These are phyloP conservation scores for Ascochyta rabiei DNA, from an alignment of 2,329 filamentous ascomycete genomes.

Conservation along the genomic window DNA sequence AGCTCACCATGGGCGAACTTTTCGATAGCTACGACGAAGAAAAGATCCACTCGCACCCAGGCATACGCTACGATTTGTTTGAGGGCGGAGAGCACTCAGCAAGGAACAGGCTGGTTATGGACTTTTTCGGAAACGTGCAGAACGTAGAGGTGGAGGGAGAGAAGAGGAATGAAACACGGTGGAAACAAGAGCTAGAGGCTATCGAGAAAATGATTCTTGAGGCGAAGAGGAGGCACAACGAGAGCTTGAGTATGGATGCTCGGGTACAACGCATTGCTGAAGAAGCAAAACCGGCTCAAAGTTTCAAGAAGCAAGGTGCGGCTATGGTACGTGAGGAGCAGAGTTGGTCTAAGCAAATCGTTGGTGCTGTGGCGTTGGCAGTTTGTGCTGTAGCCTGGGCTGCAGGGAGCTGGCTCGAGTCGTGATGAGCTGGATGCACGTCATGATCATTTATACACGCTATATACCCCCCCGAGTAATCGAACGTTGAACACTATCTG, in stretches of 20 bases:
- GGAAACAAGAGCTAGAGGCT: slow-evolving; percentile 75
- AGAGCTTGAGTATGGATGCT: slow-evolving; percentile 29
- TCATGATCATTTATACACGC: background rate
- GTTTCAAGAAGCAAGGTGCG: slow-evolving; percentile 38
- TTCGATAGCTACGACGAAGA: slow-evolving; percentile 96
- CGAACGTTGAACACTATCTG: background rate
- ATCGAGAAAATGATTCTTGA: slow-evolving; percentile 68
- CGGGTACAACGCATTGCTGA: slow-evolving; percentile 32
- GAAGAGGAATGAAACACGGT: slow-evolving; percentile 50
- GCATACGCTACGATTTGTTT: slow-evolving; percentile 95
- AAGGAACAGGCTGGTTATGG: slow-evolving; percentile 81
- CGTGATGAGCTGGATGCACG: slow-evolving; percentile 15
- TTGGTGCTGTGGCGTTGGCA: slow-evolving; percentile 48
- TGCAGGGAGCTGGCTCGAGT: slow-evolving; percentile 49
- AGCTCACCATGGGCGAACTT: slow-evolving; percentile 88
- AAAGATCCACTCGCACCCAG: slow-evolving; percentile 92
- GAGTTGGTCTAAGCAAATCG: slow-evolving; percentile 49
- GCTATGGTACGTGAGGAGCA: slow-evolving; percentile 45
- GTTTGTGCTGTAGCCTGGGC: slow-evolving; percentile 50
- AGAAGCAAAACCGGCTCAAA: slow-evolving; percentile 25
- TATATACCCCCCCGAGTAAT: slow-evolving; percentile 11
- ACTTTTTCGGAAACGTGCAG: slow-evolving; percentile 98
- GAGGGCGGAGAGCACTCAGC: slow-evolving; percentile 79
- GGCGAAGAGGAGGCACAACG: slow-evolving; percentile 51
- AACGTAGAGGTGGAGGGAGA: slow-evolving; percentile 83